Percentiles rank a stretch among this genome's conserved stretches.
Evolutionary conservation across 768 basidiomycete species (phyloP).

Genomic region (Termitomyces sp.): DNA sequence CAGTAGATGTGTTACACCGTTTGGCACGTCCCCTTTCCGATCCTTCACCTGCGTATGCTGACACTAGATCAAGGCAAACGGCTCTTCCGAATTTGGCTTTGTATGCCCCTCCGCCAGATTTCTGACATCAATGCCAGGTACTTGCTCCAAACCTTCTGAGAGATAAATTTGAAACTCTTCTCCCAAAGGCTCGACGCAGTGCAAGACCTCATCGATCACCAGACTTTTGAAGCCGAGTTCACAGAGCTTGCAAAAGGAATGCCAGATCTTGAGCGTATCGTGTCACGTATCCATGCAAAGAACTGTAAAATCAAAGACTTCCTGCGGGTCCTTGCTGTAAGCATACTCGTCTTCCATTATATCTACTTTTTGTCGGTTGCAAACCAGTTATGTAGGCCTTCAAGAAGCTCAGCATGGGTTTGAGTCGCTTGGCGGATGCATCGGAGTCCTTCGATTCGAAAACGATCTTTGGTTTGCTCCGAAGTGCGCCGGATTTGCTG

Average conservation of each 20-base stretch:
- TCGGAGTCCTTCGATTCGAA: constrained; percentile 74
- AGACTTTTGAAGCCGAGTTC: constrained; percentile 74
- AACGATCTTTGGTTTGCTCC: constrained; percentile 69
- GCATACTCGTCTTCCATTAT: constrained; percentile 7
- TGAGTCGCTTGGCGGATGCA: constrained; percentile 55
- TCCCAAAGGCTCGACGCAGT: constrained; percentile 85
- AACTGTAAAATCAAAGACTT: constrained; percentile 88
- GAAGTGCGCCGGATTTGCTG: constrained; percentile 75
- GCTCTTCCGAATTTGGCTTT: constrained; percentile 95
- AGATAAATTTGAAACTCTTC: background rate
- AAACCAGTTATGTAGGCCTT: constrained; percentile 51
- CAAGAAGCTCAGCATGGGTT: constrained; percentile 61
- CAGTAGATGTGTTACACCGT: constrained; percentile 84
- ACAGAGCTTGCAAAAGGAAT: constrained; percentile 70
- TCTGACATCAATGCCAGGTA: constrained; percentile 87
- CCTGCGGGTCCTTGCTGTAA: constrained; percentile 71
- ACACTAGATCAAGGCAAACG: constrained; percentile 66
- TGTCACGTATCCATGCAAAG: constrained; percentile 93
- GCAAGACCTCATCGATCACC: constrained; percentile 80
- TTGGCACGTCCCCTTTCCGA: constrained; percentile 47
- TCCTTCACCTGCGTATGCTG: background rate
- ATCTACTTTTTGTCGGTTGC: background rate
- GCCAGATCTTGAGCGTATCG: constrained; percentile 90
- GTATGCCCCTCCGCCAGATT: constrained; percentile 80
- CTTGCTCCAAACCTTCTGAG: background rate